These are phyloP conservation scores for Truncatella angustata DNA, from an alignment of 2,329 filamentous ascomycete genomes.

Conservation along the genomic window DNA sequence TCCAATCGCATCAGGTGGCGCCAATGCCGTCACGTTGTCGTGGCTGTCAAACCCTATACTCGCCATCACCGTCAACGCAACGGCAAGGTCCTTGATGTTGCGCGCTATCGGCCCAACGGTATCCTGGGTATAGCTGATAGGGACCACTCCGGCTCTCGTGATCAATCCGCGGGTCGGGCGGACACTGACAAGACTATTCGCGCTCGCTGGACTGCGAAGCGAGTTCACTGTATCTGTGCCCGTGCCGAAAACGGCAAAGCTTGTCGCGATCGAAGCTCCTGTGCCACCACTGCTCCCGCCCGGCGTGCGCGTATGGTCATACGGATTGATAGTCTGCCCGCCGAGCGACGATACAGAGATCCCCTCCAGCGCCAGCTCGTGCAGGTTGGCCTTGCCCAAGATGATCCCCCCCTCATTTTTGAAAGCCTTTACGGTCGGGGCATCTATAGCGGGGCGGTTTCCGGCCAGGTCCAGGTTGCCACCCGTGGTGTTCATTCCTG, in stretches of 20 bases:
- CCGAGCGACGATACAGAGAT: slow-evolving; percentile 60
- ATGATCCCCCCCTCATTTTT: slow-evolving; percentile 53
- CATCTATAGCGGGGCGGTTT: slow-evolving; percentile 44
- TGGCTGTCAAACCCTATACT: slow-evolving; percentile 46
- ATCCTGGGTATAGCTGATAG: slow-evolving; percentile 57
- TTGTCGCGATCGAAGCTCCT: slow-evolving; percentile 54
- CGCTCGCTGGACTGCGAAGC: slow-evolving; percentile 58
- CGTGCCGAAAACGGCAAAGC: slow-evolving; percentile 56
- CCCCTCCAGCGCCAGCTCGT: slow-evolving; percentile 64
- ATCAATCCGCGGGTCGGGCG: slow-evolving; percentile 55
- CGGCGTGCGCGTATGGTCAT: slow-evolving; percentile 58
- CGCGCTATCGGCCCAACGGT: slow-evolving; percentile 53
- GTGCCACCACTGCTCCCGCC: slow-evolving; percentile 64
- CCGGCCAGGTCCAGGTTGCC: slow-evolving; percentile 47
- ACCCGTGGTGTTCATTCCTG: slow-evolving; percentile 56
- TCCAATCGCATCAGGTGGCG: slow-evolving; percentile 37
- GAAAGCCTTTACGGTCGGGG: slow-evolving; percentile 48
- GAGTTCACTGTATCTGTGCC: slow-evolving; percentile 64
- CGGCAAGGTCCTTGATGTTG: slow-evolving; percentile 47
- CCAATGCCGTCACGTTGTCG: slow-evolving; percentile 51
- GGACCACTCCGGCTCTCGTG: slow-evolving; percentile 48
- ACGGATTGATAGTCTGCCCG: slow-evolving; percentile 65
- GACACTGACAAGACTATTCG: slow-evolving; percentile 59
- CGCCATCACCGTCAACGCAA: slow-evolving; percentile 51
- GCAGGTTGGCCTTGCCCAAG: slow-evolving; percentile 59